A percentile compares a stretch with the other conserved stretches of the same genome.
These are phyloP conservation scores for Phytophthora meadii DNA, from an alignment of 352 stramenopile genomes.

Conservation along the genomic window DNA sequence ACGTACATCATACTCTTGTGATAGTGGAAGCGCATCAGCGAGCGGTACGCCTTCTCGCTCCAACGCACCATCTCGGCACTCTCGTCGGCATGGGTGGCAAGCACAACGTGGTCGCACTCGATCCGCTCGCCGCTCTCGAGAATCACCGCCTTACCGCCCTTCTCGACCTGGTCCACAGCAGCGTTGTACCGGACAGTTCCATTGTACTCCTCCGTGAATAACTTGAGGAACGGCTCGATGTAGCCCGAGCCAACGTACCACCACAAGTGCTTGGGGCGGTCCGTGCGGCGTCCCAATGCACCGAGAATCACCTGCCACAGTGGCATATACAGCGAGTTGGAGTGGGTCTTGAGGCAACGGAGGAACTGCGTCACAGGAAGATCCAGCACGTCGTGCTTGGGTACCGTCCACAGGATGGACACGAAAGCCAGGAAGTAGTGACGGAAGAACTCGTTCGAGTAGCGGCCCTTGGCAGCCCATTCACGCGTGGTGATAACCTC, in stretches of 20 bases:
- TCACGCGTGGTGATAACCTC: slow-evolving; percentile 76
- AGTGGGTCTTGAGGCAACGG: slow-evolving; percentile 88
- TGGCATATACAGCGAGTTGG: slow-evolving; percentile 89
- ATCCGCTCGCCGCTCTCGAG: slow-evolving; percentile 75
- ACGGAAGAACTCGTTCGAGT: slow-evolving; percentile 88
- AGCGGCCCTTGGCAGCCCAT: slow-evolving; percentile 70
- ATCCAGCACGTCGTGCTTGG: slow-evolving; percentile 85
- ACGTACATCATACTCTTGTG: slow-evolving; percentile 92
- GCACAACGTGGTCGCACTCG: slow-evolving; percentile 86
- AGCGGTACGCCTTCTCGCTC: slow-evolving; percentile 68
- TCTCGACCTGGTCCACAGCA: slow-evolving; percentile 66
- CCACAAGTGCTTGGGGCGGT: slow-evolving; percentile 86
- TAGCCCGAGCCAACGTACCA: slow-evolving; percentile 88
- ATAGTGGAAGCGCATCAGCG: slow-evolving; percentile 83
- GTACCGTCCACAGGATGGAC: slow-evolving; percentile 87
- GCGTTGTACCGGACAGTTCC: slow-evolving; percentile 84
- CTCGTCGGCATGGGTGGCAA: slow-evolving; percentile 83
- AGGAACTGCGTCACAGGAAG: slow-evolving; percentile 87
- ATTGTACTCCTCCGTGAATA: slow-evolving; percentile 84
- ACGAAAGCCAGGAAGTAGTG: slow-evolving; percentile 91
- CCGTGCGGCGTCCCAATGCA: slow-evolving; percentile 71
- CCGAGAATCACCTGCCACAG: slow-evolving; percentile 87
- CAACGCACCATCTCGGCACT: slow-evolving; percentile 77
- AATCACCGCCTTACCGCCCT: slow-evolving; percentile 84
- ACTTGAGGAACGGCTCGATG: slow-evolving; percentile 87